Evolutionary conservation across 1,139 yeast species (phyloP).

Genomic region (Geotrichum klebahnii): DNA sequence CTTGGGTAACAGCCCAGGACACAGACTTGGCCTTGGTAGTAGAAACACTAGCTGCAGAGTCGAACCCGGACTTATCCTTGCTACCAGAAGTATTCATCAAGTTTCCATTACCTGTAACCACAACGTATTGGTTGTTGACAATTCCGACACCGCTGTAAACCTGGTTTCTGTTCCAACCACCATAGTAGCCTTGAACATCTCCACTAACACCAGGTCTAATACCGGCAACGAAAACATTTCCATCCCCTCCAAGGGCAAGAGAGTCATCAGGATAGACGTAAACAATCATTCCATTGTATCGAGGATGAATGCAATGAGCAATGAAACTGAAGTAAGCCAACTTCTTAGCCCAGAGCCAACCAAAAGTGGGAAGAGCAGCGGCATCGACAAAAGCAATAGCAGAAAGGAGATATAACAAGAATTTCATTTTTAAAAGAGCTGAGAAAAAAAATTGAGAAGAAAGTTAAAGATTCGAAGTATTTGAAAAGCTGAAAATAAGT

Average conservation of each 20-base stretch:
- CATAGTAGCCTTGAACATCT: background rate
- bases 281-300: background rate
- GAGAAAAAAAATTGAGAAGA: background rate
- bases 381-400: conserved; percentile 4
- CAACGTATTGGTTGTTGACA: background rate
- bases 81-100: too few species aligned
- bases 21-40: background rate
- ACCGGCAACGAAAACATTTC: conserved; percentile 2
- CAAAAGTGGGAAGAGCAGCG: conserved; percentile 5
- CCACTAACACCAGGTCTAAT: background rate
- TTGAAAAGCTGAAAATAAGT: too few species aligned
- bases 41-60: background rate
- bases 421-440: background rate
- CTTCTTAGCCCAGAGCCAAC: conserved; percentile 1
- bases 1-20: background rate
- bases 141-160: background rate
- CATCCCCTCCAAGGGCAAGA: background rate
- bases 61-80: background rate
- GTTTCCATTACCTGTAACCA: background rate
- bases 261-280: conserved; percentile 2
- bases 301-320: background rate
- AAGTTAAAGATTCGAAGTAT: too few species aligned
- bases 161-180: conserved; percentile 1
- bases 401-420: background rate
- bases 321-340: background rate